Evolutionary conservation across 169 alveolate species (phyloP).

Genomic region (Theileria sp.): DNA sequence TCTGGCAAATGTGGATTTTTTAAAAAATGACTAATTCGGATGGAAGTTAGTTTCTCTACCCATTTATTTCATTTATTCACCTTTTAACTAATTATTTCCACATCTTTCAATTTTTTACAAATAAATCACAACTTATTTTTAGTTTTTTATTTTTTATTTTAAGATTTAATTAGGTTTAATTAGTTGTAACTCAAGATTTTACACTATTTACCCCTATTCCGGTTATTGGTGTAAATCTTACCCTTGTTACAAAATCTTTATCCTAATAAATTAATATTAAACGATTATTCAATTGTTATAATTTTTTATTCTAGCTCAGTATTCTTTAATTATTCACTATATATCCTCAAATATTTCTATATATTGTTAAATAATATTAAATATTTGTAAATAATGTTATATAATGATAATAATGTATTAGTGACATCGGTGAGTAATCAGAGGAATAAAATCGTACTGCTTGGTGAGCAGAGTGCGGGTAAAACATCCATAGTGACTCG

Average conservation of each 20-base stretch:
- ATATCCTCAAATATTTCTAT: no score
- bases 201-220: background rate
- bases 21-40: conserved; percentile 22
- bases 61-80: background rate
- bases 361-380: no score
- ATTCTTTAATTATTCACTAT: no score
- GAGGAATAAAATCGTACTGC: conserved; percentile 63
- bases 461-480: conserved; percentile 92
- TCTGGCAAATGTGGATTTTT: conserved; percentile 8
- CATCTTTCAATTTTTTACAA: background rate
- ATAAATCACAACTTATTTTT: no score
- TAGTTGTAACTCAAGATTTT: background rate
- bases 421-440: conserved; percentile 53
- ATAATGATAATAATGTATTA: background rate
- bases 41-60: conserved; percentile 23
- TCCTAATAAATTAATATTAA: no score
- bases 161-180: background rate
- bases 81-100: background rate
- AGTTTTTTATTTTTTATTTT: no score
- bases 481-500: conserved; percentile 97
- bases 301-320: background rate
- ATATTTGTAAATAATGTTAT: background rate
- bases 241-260: background rate
- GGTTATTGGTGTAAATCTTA: background rate
- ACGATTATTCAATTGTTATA: no score